Evolutionary conservation across 2,329 filamentous ascomycete genomes (phyloP), one percentile per base, ranked within the genome.

Genomic region (Hyphodiscus sp.): DNA sequence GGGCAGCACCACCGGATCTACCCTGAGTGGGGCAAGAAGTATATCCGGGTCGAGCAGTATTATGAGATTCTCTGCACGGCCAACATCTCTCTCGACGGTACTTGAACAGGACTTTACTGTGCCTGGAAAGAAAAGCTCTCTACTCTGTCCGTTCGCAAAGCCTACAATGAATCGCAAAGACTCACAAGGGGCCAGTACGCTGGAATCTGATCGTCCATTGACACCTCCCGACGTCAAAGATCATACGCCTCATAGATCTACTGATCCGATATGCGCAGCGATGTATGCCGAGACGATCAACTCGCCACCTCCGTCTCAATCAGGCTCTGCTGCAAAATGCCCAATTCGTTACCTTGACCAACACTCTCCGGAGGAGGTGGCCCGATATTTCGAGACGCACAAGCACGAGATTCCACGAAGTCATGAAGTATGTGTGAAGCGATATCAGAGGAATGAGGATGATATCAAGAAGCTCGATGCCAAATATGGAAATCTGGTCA

Each of bases 351-450:
- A 87, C 72, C 76, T 96, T 67, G 87, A 96, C 70, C 86, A 95
- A 69, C 91, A 96, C 67, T 91, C 90, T 1, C 89, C 92, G 1
- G 89, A 96, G 73, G 91, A 96, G 67, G 86, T 97, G 57, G 92
- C 92, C 15, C 83, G 87, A 65, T 97, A 96, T 69, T 90, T 97
- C 65, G 89, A 96, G 69, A 91, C 85, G 50, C 91, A 96, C 74
- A 96, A 96, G 70, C 91, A 97, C 71, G 88, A 96, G 69, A 81
- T 97, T 51, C 92, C 92, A 10, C 83, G 92, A 63, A 96, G 91
- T 68, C 92, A 97, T 71, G 90, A 95, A 68, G 82, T 96, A 45
- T 97, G 92, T 69, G 84, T 97, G 56, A 85, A 88, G 65, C 82
- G 91, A 53, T 96, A 96, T 68, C 89, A 95, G 71, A 86, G 83